Evolutionary conservation across 345 rosid species (phyloP).

Genomic region (Melaleuca quinquenervia): DNA sequence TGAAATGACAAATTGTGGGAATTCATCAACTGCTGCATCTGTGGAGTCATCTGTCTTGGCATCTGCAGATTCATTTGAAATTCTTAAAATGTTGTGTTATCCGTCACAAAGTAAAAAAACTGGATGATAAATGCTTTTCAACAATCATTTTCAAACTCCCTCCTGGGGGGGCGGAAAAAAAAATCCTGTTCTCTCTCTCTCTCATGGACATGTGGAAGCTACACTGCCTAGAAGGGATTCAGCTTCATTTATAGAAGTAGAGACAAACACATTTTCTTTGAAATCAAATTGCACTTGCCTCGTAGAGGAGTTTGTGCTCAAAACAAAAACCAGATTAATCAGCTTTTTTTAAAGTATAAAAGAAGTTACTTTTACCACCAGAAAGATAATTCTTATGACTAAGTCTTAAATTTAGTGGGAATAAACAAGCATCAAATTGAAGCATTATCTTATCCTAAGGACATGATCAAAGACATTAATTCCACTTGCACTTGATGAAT

Average conservation of each 20-base stretch:
- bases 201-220: no score
- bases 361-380: neutral
- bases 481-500: neutral
- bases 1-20: slow-evolving; percentile 38
- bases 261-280: neutral
- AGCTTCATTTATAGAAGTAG: no score
- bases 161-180: no score
- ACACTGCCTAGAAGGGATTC: no score
- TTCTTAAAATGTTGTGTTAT: neutral
- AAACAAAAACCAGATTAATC: neutral
- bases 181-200: no score
- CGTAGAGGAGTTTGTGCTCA: neutral
- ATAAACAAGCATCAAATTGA: neutral
- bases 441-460: neutral
- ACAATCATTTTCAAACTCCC: neutral
- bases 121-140: neutral
- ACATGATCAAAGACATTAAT: neutral
- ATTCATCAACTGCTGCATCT: slow-evolving; percentile 66
- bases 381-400: neutral
- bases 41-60: slow-evolving; percentile 59
- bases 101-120: neutral
- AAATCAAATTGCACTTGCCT: neutral
- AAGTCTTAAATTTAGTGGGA: neutral
- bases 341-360: neutral
- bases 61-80: slow-evolving; percentile 32